Evolutionary conservation across 768 basidiomycete species (phyloP), one percentile per base, ranked within the genome.

Genomic region (Hysterangium stoloniferum): DNA sequence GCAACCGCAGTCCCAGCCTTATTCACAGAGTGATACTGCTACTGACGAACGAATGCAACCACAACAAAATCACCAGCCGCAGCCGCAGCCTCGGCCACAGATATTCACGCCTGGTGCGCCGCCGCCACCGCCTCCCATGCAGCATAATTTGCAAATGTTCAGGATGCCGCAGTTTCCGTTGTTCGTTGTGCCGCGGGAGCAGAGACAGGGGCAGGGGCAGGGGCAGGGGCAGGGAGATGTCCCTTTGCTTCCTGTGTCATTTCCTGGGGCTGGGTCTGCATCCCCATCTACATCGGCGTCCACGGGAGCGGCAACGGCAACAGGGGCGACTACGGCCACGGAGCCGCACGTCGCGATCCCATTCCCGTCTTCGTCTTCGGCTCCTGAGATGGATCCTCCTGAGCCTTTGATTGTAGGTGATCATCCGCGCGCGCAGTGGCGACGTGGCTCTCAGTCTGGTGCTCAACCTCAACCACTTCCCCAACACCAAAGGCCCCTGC

Each of bases 1-100:
- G 25, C 44, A 20, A 25, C 19, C 17, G 38, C 49, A 47, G 49
- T 12, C 17, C 6, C 47, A 34, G 47, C 47, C 32, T 22, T n/a
- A n/a, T n/a, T n/a, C n/a, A n/a, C n/a, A n/a, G n/a, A n/a, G n/a
- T n/a, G n/a, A n/a, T n/a, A 7, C n/a, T 37, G 35, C 35, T n/a
- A 37, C 35, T n/a, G 35, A 37, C 4, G n/a, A n/a, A 37, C n/a
- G n/a, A n/a, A n/a, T n/a, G 6, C 35, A 3, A 20, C 20, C 35
- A 3, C 35, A 41, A 17, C 7, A n/a, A 40, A 11, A 17, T 40
- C 17, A n/a, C 17, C 44, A 45, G 22, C 28, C 20, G 7, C 45
- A 9, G 13, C 27, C 13, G 31, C 45, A 9, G n/a, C 45, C 3
- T 12, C 45, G 13, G n/a, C 24, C 31, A 25, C 24, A n/a, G n/a